Evolutionary conservation across 768 basidiomycete genomes (phyloP).

Genomic region (Guyanaporus albipodus): DNA sequence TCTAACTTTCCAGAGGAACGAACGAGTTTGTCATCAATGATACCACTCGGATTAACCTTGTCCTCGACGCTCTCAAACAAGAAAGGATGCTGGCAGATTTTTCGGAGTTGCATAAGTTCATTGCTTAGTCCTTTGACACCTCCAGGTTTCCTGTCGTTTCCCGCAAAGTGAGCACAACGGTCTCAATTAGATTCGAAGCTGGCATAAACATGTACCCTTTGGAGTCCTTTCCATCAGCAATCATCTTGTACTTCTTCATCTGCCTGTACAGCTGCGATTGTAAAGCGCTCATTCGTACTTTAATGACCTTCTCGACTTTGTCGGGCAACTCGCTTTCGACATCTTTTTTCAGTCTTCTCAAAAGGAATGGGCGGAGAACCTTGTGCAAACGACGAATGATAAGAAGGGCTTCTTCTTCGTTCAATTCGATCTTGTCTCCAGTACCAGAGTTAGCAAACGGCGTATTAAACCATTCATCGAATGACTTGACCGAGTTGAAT

Average conservation of each 20-base stretch:
- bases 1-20: constrained; percentile 93
- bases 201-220: constrained; percentile 56
- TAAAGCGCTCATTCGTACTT: constrained; percentile 89
- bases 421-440: constrained; percentile 96
- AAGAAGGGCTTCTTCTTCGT: constrained; percentile 98
- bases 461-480: constrained; percentile 99
- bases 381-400: constrained; percentile 97
- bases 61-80: constrained; percentile 94
- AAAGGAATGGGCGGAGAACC: constrained; percentile 90
- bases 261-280: constrained; percentile 93
- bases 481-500: constrained; percentile 98
- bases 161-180: constrained; percentile 2
- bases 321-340: constrained; percentile 94
- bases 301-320: constrained; percentile 98
- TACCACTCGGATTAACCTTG: constrained; percentile 79
- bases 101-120: constrained; percentile 95
- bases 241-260: constrained; percentile 99
- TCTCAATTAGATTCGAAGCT: background rate
- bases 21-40: constrained; percentile 81
- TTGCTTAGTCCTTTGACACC: constrained; percentile 91
- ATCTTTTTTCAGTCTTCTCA: constrained; percentile 92
- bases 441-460: constrained; percentile 99
- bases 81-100: constrained; percentile 98
- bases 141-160: constrained; percentile 50
- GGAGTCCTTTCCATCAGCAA: constrained; percentile 72